phyloP scores from a whole-genome alignment of 805 yeast genomes.

The Myxozyma udenii region DNA sequence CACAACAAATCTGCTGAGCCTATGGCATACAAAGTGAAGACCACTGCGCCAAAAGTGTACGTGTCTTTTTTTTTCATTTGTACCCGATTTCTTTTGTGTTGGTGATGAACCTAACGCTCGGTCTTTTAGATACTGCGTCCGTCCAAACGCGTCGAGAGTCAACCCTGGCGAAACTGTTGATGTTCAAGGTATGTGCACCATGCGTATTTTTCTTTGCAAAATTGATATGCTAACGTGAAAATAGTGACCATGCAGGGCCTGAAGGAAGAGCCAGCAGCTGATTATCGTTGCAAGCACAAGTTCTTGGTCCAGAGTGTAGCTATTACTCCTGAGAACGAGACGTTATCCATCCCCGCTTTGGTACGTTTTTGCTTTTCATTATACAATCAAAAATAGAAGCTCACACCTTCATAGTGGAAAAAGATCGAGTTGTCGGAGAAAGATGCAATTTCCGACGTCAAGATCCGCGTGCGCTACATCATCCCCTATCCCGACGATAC shows the following conservation, averaged over 20 bases:
- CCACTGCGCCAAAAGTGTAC: slow-evolving; percentile 90
- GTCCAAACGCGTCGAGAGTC: slow-evolving; percentile 87
- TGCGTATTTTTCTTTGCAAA: neutral
- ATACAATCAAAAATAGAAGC: neutral
- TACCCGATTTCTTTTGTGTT: neutral
- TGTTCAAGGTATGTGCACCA: slow-evolving; percentile 48
- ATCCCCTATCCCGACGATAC: slow-evolving; percentile 6
- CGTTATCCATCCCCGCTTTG: slow-evolving; percentile 15
- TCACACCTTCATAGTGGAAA: neutral
- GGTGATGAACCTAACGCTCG: neutral
- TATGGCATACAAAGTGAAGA: slow-evolving; percentile 91
- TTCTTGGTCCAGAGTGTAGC: slow-evolving; percentile 86
- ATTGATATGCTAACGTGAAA: neutral
- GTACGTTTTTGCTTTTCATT: slow-evolving; percentile 3
- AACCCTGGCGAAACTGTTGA: slow-evolving; percentile 69
- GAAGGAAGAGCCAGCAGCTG: slow-evolving; percentile 67
- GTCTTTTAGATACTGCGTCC: slow-evolving; percentile 64
- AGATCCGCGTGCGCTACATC: slow-evolving; percentile 21
- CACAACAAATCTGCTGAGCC: slow-evolving; percentile 57
- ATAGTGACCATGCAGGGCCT: slow-evolving; percentile 78
- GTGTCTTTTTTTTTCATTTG: slow-evolving; percentile 17
- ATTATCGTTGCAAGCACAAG: slow-evolving; percentile 83
- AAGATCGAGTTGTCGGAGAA: neutral
- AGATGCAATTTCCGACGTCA: slow-evolving; percentile 14
- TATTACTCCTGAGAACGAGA: slow-evolving; percentile 40